Evolutionary conservation across 1,284 basidiomycete genomes (phyloP), one percentile per base, ranked within the genome.

Genomic region (Moesziomyces parantarcticus): DNA sequence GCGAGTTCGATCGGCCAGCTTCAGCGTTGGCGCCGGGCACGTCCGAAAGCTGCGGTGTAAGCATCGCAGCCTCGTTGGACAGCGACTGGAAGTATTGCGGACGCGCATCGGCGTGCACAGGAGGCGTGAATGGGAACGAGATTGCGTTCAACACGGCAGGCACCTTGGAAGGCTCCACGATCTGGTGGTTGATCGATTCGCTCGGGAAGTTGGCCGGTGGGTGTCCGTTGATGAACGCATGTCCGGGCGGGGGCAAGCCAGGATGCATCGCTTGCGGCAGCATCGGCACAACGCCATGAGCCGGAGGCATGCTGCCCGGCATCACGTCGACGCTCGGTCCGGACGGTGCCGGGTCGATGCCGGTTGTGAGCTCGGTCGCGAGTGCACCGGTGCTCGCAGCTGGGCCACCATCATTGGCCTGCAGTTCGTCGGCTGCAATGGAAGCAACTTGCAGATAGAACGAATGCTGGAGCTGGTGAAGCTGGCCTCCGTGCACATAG

Each of bases 91-190:
- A 72, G 63, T 69, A 73, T 26, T 67, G 76, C 20, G 56, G 51
- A 8, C 76, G 62, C 36, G 64, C 50, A 32, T 75, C 72, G 29
- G 75, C 57, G 29, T 76, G 71, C 3, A 77, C 62, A 1, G 79
- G 79, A 4, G 79, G 79, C 29, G 79, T 81, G 45, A 78, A 81
- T 11, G 79, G 79, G 49, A 77, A 81, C 4, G 71, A 60, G 50
- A 81, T 77, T 10, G 77, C 75, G 34, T 68, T 67, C 13, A 81
- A 54, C 26, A 81, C 61, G 3, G 72, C 69, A 13, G 79, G 61
- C 13, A 77, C 78, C 53, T 72, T 79, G 23, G 76, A 63, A 1
- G 79, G 79, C 34, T 79, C 79, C 6, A 81, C 75, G 21, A 81
- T 73, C 41, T 71, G 67, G 41, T 81, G 68, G 55, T 75, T 73